These are phyloP conservation scores for Eimeria acervulina DNA, from an alignment of 169 alveolate genomes.

Conservation along the genomic window DNA sequence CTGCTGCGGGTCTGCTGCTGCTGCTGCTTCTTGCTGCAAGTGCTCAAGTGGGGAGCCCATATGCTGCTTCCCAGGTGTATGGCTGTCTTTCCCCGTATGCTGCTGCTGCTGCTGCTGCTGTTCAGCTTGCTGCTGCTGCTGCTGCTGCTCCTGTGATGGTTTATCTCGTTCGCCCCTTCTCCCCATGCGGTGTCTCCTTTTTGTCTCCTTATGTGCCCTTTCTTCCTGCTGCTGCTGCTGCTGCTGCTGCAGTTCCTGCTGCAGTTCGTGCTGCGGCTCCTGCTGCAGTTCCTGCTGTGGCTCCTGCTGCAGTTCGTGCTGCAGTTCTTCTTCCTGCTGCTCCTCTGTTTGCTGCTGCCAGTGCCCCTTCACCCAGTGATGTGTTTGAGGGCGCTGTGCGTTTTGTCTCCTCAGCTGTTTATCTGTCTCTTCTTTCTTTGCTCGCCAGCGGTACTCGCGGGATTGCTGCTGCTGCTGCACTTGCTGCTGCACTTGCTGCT, in stretches of 20 bases:
- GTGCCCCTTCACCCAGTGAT: too few species aligned
- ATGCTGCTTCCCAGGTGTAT: neutral
- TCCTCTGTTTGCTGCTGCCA: neutral
- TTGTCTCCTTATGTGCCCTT: neutral
- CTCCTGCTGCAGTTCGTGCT: neutral
- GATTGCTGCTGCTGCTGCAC: neutral
- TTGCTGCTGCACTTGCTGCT: neutral
- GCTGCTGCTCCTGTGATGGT: neutral
- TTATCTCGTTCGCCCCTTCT: neutral
- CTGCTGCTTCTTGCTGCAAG: neutral
- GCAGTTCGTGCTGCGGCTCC: neutral
- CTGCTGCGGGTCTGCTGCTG: constrained; percentile 11
- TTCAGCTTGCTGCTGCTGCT: neutral
- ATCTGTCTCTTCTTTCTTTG: too few species aligned
- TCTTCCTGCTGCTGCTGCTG: neutral
- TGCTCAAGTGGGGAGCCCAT: neutral
- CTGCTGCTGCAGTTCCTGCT: neutral
- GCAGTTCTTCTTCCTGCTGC: neutral
- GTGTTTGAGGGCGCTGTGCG: too few species aligned
- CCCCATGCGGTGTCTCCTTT: neutral
- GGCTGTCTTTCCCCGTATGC: neutral
- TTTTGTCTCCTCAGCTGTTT: too few species aligned
- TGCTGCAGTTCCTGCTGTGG: neutral
- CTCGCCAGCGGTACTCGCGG: too few species aligned
- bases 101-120: neutral